These are phyloP conservation scores for Chaetomiaceae sp. DNA, from an alignment of 2,329 filamentous ascomycete species.

Conservation along the genomic window DNA sequence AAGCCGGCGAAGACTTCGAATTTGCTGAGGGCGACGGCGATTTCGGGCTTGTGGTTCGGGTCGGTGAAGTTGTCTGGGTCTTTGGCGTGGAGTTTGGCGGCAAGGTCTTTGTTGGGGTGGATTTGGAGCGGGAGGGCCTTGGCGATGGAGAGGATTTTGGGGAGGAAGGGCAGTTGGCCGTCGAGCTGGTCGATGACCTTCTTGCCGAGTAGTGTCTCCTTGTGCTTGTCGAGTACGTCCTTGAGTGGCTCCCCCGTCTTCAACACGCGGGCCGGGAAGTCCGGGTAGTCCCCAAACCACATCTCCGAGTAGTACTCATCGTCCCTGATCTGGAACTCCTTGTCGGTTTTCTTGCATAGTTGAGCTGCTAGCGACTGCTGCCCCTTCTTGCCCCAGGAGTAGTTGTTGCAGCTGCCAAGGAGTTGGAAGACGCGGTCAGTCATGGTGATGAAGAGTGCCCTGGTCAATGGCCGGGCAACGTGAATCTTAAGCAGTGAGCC, in stretches of 20 bases:
- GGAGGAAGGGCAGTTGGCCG: conserved; percentile 62
- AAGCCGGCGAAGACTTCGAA: conserved; percentile 75
- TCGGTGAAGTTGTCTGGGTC: conserved; percentile 64
- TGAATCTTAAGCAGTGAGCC: too few species aligned
- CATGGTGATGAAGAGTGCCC: too few species aligned
- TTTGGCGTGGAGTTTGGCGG: conserved; percentile 55
- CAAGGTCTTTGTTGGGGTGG: conserved; percentile 64
- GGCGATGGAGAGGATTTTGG: conserved; percentile 69
- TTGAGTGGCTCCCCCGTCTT: conserved; percentile 57
- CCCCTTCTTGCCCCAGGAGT: conserved; percentile 66
- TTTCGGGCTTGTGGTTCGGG: conserved; percentile 74
- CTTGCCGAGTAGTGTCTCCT: conserved; percentile 58
- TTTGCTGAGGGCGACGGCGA: conserved; percentile 62
- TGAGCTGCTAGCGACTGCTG: conserved; percentile 58
- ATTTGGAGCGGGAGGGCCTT: conserved; percentile 71
- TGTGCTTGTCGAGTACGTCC: conserved; percentile 56
- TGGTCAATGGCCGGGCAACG: too few species aligned
- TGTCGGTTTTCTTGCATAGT: conserved; percentile 58
- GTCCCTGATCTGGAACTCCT: conserved; percentile 58
- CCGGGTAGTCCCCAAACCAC: conserved; percentile 75
- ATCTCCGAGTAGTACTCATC: conserved; percentile 57
- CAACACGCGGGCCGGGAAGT: conserved; percentile 59
- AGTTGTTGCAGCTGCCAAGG: conserved; percentile 49
- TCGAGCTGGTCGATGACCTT: conserved; percentile 56
- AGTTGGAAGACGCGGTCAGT: conserved; percentile 37